Evolutionary conservation across 2,329 filamentous ascomycete species (phyloP), one percentile per base, ranked within the genome.

Genomic region (Botrytis paeoniae): DNA sequence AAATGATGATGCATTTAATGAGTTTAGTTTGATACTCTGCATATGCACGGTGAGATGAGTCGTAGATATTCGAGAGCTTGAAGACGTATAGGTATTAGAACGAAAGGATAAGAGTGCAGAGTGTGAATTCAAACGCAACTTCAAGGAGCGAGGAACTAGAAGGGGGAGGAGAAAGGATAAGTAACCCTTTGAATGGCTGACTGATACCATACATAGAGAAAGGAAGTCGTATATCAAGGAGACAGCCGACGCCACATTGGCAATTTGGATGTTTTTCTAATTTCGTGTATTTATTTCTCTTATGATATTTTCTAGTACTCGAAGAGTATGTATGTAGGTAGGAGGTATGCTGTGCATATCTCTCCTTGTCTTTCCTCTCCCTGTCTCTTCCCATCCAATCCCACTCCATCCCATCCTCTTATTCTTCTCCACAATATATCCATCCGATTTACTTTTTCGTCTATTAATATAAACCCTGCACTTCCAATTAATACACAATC

Each of bases 1-100:
- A 98, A 99, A 81, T 86, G 29, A n/a, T n/a, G 12, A 16, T 29
- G 51, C 12, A 29, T n/a, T 16, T 7, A 29, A 54, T 8, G 25
- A 8, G 14, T 29, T 54, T 54, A 16, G 10, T 51, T 51, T n/a
- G 22, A 51, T 51, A 14, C 10, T n/a, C 12, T 51, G 25, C 2
- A 8, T 45, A 22, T 45, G 20, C 7, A 45, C 1, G 20, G 3
- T 51, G 48, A 51, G 2, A 51, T 51, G 12, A n/a, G 48, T 51
- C 4, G 4, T 51, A 51, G 25, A 22, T n/a, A 51, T 51, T 6
- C 48, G 48, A n/a, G 1, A 14, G 48, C 48, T 51, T 51, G 25
- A 14, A 51, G 22, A 51, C 18, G 48, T 10, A 51, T 51, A 51
- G 48, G 10, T 51, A 51, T 51, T 6, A n/a, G 16, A 51, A 14